A percentile compares a stretch with the other conserved stretches of the same genome.
Conservation (phyloP, 1,284 basidiomycete species). For the Austroboletus novae-zelandiae region DNA sequence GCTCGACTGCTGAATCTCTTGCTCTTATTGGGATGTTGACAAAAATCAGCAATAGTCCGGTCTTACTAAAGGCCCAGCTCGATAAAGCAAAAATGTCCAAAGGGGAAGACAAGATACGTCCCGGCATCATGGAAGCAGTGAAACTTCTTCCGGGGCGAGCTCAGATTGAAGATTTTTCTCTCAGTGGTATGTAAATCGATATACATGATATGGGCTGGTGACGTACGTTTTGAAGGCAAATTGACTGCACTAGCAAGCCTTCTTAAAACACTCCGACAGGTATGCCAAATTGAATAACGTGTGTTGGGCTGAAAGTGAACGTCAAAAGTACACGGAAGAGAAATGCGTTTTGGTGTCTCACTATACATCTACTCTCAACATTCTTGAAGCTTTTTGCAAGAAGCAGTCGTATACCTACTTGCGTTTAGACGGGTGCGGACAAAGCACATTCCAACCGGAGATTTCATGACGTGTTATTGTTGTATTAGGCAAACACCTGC, state of each 20-base stretch:
- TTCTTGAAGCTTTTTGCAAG: conserved; percentile 86
- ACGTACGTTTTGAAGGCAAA: conserved; percentile 61
- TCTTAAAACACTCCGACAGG: conserved; percentile 63
- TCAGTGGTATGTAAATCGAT: conserved; percentile 59
- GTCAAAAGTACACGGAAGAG: conserved; percentile 70
- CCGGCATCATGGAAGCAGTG: conserved; percentile 62
- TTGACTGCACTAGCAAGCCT: conserved; percentile 74
- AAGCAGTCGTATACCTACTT: conserved; percentile 75
- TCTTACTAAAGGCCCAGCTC: conserved; percentile 66
- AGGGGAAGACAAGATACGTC: conserved; percentile 40
- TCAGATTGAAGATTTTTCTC: conserved; percentile 64
- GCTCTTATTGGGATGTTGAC: conserved; percentile 79
- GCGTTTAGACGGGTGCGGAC: conserved; percentile 81
- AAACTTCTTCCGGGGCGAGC: conserved; percentile 64
- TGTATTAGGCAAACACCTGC: conserved; percentile 69
- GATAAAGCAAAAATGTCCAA: conserved; percentile 35
- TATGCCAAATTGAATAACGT: conserved; percentile 26
- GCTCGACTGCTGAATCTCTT: conserved; percentile 77
- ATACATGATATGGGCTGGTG: neutral
- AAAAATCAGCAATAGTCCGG: conserved; percentile 93
- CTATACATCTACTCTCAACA: conserved; percentile 88
- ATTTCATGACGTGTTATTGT: conserved; percentile 1
- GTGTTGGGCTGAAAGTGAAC: conserved; percentile 1
- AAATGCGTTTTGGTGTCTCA: conserved; percentile 93
- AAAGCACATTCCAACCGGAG: neutral